phyloP scores from a whole-genome alignment of 495 filamentous ascomycete species.

The Durotheca rogersii region DNA sequence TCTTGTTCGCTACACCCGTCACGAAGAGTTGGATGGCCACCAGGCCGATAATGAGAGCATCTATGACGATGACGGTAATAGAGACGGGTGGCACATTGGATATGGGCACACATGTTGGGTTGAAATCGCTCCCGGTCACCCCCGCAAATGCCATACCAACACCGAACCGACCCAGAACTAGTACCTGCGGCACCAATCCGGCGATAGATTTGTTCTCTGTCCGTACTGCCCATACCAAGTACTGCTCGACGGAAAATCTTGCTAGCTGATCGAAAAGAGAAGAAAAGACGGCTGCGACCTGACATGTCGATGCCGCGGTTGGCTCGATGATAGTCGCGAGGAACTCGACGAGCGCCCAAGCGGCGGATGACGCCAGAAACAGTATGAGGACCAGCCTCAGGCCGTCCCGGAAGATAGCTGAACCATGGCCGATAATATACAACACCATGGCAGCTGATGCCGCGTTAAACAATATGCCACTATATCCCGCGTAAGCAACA shows the following conservation, averaged over 20 bases:
- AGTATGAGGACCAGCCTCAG: conserved; percentile 63
- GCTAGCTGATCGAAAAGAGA: conserved; percentile 55
- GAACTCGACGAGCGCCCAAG: conserved; percentile 56
- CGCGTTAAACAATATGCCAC: conserved; percentile 54
- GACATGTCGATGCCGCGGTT: conserved; percentile 46
- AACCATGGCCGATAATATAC: conserved; percentile 52
- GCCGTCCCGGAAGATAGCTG: conserved; percentile 54
- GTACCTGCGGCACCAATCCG: conserved; percentile 42
- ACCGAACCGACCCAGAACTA: conserved; percentile 48
- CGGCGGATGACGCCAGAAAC: conserved; percentile 51
- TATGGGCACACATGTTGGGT: conserved; percentile 50
- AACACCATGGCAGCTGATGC: conserved; percentile 53
- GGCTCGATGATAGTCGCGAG: conserved; percentile 47
- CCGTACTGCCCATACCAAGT: conserved; percentile 51
- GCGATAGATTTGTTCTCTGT: conserved; percentile 32
- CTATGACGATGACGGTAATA: conserved; percentile 45
- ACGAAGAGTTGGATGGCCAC: conserved; percentile 43
- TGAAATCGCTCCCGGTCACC: conserved; percentile 50
- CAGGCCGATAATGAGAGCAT: conserved; percentile 46
- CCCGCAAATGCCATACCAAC: conserved; percentile 52
- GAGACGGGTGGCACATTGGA: conserved; percentile 47
- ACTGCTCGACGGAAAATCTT: conserved; percentile 52
- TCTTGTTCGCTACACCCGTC: conserved; percentile 28
- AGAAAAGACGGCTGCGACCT: conserved; percentile 50
- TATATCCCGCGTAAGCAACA: conserved; percentile 25